Percentiles rank a stretch among this genome's conserved stretches.
These are phyloP conservation scores for Botrytis deweyae DNA, from an alignment of 2,329 filamentous ascomycete species.

Conservation along the genomic window DNA sequence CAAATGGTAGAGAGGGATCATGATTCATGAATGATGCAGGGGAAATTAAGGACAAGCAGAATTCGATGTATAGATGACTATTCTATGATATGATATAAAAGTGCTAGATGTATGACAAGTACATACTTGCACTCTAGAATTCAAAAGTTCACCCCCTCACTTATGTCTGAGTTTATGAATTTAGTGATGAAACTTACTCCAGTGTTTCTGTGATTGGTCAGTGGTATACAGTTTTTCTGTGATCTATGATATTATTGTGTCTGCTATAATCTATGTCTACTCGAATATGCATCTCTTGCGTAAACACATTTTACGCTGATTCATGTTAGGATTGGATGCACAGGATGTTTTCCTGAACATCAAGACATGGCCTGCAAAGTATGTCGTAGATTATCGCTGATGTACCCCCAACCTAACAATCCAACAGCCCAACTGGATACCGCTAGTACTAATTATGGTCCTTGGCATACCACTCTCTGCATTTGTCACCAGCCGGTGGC, in stretches of 20 bases:
- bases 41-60: neutral
- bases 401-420: neutral
- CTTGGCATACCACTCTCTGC: neutral
- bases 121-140: neutral
- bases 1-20: conserved; percentile 13
- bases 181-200: neutral
- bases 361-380: neutral
- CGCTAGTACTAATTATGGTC: neutral
- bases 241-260: neutral
- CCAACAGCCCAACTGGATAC: neutral
- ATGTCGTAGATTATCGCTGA: neutral
- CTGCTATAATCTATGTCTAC: neutral
- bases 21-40: conserved; percentile 20
- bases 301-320: neutral
- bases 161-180: neutral
- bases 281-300: neutral
- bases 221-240: neutral
- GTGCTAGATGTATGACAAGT: conserved; percentile 13
- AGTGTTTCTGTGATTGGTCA: neutral
- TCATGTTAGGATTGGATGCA: neutral
- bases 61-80: neutral
- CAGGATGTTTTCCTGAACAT: neutral
- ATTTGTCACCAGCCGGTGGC: neutral
- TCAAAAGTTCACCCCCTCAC: conserved; percentile 8
- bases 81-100: conserved; percentile 11